These are phyloP conservation scores for Cercospora sp. DNA, from an alignment of 2,329 filamentous ascomycete species.

Conservation along the genomic window DNA sequence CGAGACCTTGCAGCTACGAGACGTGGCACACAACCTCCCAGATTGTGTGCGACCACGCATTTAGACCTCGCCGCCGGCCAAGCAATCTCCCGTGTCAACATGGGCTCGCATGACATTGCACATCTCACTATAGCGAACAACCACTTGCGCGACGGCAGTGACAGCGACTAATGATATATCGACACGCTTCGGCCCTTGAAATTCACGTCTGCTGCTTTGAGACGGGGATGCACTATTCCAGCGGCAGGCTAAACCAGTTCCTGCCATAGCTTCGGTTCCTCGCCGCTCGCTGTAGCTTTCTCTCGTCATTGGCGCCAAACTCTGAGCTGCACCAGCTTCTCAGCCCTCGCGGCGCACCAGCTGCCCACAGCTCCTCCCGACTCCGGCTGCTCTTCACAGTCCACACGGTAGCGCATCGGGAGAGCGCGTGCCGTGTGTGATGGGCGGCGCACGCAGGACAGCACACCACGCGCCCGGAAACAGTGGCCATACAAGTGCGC, in stretches of 20 bases:
- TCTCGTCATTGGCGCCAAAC: background rate
- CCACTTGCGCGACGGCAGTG: background rate
- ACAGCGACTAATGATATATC: background rate
- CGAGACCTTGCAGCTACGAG: slow-evolving; percentile 40
- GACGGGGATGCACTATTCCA: background rate
- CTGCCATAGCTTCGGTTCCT: background rate
- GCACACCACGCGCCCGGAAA: background rate
- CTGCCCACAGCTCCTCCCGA: background rate
- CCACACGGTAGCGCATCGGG: background rate
- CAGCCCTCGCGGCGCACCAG: background rate
- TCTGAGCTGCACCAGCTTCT: background rate
- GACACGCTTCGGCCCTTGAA: background rate
- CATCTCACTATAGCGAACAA: background rate
- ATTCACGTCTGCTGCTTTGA: background rate
- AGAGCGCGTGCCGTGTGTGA: background rate
- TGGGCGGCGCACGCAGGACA: background rate
- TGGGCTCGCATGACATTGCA: background rate
- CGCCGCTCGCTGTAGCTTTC: background rate
- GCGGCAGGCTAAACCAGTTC: background rate
- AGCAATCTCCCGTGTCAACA: background rate
- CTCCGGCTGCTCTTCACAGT: background rate
- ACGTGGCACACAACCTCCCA: background rate
- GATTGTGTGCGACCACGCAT: background rate
- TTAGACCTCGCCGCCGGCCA: background rate
- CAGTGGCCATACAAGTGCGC: background rate